Evolutionary conservation across 1,139 yeast species (phyloP), one percentile per base, ranked within the genome.

Genomic region (Candida mesenterica): DNA sequence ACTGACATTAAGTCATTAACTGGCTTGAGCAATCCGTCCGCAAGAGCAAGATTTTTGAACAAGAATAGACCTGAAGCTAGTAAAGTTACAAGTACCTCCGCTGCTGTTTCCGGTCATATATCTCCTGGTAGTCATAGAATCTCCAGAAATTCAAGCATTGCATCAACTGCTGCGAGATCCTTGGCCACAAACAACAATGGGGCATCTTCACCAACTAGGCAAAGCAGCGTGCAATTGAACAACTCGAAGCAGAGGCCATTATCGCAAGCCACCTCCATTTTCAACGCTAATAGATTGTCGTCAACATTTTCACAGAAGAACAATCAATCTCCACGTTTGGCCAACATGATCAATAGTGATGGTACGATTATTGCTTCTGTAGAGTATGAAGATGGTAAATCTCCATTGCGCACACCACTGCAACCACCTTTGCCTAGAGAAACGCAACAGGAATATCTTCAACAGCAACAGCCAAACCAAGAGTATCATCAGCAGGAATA

Each of bases 1-100:
- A 75, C 76, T 44, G 95, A 86, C 54, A 70, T 90, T 45, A 79
- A 79, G 51, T 68, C 69, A 29, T 67, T 88, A 50, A 84, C 88
- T 6, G 61, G 67, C 24, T 65, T 82, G 47, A 67, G 79, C 13
- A 71, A 75, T 4, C 82, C 87, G 3, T 58, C 73, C 6, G 66
- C 79, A 9, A 65, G 88, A 45, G 59, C 58, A 5, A 45, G 55
- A 22, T 52, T 44, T 34, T 42, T 56, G 43, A 42, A 39, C 34
- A 55, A 56, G 41, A 40, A 37, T 15, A 35, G 43, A 32, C 45
- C 46, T 32, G 37, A 40, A 30, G 9, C 8, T 9, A 19, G 22
- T 19, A 19, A 19, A 9, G 31, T 43, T 4, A 19, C 37, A 10
- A 25, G 26, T 13, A 31, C 29, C 16, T 23, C 31, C 6, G 27